These are phyloP conservation scores for Rhodotorula sp. DNA, from an alignment of 1,284 basidiomycete species.

Conservation along the genomic window DNA sequence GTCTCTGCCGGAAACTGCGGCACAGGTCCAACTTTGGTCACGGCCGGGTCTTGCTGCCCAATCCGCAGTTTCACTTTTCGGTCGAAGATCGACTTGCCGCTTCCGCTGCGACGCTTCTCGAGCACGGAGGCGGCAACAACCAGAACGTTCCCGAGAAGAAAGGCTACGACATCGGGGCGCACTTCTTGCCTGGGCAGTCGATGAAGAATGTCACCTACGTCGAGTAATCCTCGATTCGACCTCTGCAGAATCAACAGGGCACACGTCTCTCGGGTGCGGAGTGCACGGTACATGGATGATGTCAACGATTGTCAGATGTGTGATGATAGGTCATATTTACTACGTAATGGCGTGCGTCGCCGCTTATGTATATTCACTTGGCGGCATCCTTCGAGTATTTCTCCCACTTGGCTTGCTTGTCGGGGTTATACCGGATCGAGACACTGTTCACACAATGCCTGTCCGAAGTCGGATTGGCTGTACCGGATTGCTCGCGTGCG, in stretches of 20 bases:
- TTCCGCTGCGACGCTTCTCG: neutral
- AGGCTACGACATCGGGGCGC: constrained; percentile 11
- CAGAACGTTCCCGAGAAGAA: constrained; percentile 22
- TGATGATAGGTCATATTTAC: neutral
- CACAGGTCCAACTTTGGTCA: constrained; percentile 26
- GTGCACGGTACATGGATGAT: too few relatives aligned
- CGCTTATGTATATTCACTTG: neutral
- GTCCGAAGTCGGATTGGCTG: constrained; percentile 29
- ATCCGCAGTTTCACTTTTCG: constrained; percentile 24
- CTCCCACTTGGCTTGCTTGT: constrained; percentile 6
- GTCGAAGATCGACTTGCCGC: constrained; percentile 21
- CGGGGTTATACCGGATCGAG: constrained; percentile 24
- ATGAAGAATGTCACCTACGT: constrained; percentile 10
- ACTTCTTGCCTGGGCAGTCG: constrained; percentile 6
- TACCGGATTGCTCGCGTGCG: neutral
- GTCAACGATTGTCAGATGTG: too few relatives aligned
- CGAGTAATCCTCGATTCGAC: constrained; percentile 2
- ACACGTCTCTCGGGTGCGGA: neutral
- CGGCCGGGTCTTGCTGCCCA: constrained; percentile 14
- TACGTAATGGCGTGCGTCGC: neutral
- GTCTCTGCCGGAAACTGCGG: too few relatives aligned
- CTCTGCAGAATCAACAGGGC: neutral
- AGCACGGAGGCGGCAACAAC: constrained; percentile 17
- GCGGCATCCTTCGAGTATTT: constrained; percentile 1
- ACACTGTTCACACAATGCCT: constrained; percentile 41